Evolutionary conservation across 2,329 filamentous ascomycete genomes (phyloP).

Genomic region (Chalaropsis thielavioides): DNA sequence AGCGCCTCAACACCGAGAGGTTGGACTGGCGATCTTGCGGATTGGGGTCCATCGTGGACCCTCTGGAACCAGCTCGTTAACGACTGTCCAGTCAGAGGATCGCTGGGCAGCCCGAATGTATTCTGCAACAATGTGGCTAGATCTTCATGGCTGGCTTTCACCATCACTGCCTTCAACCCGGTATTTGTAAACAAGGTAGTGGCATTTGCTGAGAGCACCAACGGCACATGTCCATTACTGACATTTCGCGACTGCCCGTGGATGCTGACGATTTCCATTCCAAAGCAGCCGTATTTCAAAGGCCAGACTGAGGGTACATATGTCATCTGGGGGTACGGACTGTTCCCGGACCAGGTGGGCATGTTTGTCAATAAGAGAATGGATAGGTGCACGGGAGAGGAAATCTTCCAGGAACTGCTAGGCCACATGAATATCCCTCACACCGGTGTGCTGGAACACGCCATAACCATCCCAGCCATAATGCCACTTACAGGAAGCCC

Average conservation of each 20-base stretch:
- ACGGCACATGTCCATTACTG: constrained; percentile 22
- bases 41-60: constrained; percentile 28
- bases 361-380: constrained; percentile 29
- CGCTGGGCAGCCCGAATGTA: constrained; percentile 24
- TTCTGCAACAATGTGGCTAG: constrained; percentile 27
- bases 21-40: constrained; percentile 21
- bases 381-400: constrained; percentile 27
- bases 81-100: constrained; percentile 26
- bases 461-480: constrained; percentile 24
- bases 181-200: constrained; percentile 24
- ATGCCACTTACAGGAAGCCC: constrained; percentile 29
- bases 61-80: constrained; percentile 29
- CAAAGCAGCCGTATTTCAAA: constrained; percentile 29
- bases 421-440: constrained; percentile 27
- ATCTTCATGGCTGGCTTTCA: constrained; percentile 29
- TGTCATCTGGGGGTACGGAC: constrained; percentile 29
- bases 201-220: constrained; percentile 19
- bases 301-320: constrained; percentile 25
- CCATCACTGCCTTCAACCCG: constrained; percentile 26
- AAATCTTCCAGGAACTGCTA: constrained; percentile 29
- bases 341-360: constrained; percentile 26
- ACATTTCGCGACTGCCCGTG: constrained; percentile 28
- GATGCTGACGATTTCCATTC: constrained; percentile 29
- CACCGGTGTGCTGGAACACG: constrained; percentile 19
- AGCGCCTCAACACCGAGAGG: background rate